Conservation (phyloP, 306 rosid species). For the Amphicarpaea edgeworthii region DNA sequence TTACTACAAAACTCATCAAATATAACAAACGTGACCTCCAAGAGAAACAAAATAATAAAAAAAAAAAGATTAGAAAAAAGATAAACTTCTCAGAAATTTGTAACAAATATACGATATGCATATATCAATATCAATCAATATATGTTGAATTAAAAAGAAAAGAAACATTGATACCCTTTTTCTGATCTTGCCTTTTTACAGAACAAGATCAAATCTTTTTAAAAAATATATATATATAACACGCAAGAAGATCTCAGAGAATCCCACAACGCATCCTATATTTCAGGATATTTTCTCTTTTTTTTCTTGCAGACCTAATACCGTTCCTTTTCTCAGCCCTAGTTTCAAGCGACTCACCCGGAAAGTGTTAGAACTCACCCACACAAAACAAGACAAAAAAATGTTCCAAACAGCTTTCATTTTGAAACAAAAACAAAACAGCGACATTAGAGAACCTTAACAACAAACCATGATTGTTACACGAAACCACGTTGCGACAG, state of each 20-base stretch:
- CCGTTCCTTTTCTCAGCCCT: slow-evolving; percentile 37
- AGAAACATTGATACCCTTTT: slow-evolving; percentile 41
- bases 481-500: neutral
- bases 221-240: neutral
- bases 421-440: neutral
- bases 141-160: slow-evolving; percentile 11
- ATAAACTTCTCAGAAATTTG: no score
- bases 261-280: slow-evolving; percentile 44
- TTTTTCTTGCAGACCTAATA: slow-evolving; percentile 1
- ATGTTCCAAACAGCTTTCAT: neutral
- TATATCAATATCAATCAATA: neutral
- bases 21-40: slow-evolving; percentile 24
- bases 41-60: neutral
- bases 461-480: neutral
- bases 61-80: neutral
- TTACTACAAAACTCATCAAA: slow-evolving; percentile 35
- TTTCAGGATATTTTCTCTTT: slow-evolving; percentile 52
- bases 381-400: neutral
- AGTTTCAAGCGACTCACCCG: neutral
- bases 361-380: slow-evolving; percentile 14
- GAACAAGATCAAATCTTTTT: slow-evolving; percentile 38
- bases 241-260: slow-evolving; percentile 75
- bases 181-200: slow-evolving; percentile 39
- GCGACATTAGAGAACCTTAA: neutral
- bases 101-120: neutral